Conservation (phyloP, 116 monocot genomes). For the Trichopus zeylanicus region DNA sequence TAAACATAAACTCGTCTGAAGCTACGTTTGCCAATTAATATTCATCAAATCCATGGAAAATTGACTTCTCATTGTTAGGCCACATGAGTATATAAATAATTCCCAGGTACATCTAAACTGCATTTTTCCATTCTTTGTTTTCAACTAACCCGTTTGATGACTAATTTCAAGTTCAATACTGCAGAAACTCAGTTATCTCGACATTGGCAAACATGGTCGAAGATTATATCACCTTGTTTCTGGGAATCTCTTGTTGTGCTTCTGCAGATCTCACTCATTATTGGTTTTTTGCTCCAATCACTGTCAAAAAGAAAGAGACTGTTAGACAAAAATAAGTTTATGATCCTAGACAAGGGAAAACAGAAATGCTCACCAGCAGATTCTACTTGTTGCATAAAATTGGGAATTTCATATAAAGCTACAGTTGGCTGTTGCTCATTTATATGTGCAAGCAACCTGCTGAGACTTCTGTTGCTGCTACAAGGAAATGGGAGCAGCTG, state of each 20-base stretch:
- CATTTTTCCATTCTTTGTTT: too few relatives aligned
- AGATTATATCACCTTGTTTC: constrained; percentile 29
- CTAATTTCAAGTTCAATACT: too few relatives aligned
- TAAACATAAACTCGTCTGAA: too few relatives aligned
- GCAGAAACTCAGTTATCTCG: not conserved
- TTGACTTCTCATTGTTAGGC: too few relatives aligned
- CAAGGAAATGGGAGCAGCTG: constrained; percentile 20
- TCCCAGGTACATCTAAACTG: too few relatives aligned
- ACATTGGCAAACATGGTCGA: constrained; percentile 1
- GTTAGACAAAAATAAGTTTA: too few relatives aligned
- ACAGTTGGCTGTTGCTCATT: constrained; percentile 49
- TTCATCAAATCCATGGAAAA: too few relatives aligned
- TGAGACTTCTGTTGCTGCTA: constrained; percentile 25
- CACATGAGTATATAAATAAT: too few relatives aligned
- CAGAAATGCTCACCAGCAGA: constrained; percentile 1
- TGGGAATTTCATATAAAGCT: constrained; percentile 38
- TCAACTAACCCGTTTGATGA: too few relatives aligned
- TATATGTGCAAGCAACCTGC: constrained; percentile 28
- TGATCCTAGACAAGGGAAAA: constrained; percentile 16
- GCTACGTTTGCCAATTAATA: too few relatives aligned
- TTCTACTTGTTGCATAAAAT: constrained; percentile 8
- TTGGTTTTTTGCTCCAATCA: constrained; percentile 20
- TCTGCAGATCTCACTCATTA: constrained; percentile 44
- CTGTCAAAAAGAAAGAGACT: constrained; percentile 24
- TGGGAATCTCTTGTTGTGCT: constrained; percentile 31